These are phyloP conservation scores for Prunus dulcis DNA, from an alignment of 306 rosid genomes.

Conservation along the genomic window DNA sequence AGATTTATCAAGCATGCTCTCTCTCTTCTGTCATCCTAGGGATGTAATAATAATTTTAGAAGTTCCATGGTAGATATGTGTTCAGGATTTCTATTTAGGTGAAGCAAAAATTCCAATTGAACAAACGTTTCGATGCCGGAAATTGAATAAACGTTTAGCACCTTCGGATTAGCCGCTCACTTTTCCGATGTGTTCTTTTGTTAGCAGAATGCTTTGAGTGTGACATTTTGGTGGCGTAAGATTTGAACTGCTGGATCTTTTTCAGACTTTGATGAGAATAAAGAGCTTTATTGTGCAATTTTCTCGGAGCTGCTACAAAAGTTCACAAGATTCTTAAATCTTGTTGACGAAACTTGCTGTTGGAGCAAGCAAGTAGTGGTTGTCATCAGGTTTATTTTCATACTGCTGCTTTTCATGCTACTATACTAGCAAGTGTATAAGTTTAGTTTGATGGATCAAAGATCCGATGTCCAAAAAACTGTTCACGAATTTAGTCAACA, in stretches of 20 bases:
- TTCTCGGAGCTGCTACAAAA: too few species aligned
- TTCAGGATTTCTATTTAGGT: neutral
- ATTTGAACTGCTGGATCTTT: neutral
- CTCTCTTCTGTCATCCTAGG: conserved; percentile 71
- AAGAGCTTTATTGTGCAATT: too few species aligned
- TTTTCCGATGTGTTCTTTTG: neutral
- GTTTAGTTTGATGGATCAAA: too few species aligned
- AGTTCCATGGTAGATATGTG: neutral
- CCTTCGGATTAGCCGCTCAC: neutral
- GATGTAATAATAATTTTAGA: conserved; percentile 2
- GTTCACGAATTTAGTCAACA: too few species aligned
- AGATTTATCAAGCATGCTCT: conserved; percentile 41
- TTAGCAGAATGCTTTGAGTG: neutral
- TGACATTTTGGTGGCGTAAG: neutral
- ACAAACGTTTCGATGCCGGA: neutral
- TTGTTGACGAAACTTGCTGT: neutral
- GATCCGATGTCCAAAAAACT: too few species aligned
- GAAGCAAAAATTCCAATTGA: conserved; percentile 1
- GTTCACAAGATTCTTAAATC: neutral
- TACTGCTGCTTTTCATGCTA: too few species aligned
- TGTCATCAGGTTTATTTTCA: neutral
- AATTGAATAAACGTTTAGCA: neutral
- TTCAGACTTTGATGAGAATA: neutral
- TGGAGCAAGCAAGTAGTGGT: neutral
- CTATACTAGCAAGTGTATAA: too few species aligned